Evolutionary conservation across 192 early-diverging fungal species (phyloP).

Genomic region (Coemansia sp.): DNA sequence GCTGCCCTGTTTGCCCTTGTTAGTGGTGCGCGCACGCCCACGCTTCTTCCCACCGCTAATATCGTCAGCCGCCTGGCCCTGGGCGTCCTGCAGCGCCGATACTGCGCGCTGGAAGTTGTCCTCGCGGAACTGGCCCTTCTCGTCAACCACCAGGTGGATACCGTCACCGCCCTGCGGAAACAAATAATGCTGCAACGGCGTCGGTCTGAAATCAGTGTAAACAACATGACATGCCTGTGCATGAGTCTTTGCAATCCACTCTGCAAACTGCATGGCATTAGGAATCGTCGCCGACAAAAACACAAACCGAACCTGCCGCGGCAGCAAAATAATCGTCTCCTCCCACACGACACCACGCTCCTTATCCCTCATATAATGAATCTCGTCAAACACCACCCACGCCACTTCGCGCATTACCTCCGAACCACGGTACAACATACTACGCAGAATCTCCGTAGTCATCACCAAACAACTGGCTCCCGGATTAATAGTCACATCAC

Average conservation of each 20-base stretch:
- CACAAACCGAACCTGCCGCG: slow-evolving; percentile 88
- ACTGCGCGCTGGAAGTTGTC: slow-evolving; percentile 96
- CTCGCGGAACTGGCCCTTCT: slow-evolving; percentile 91
- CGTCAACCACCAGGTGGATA: slow-evolving; percentile 94
- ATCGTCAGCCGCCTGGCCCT: slow-evolving; percentile 63
- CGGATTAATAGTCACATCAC: slow-evolving; percentile 96
- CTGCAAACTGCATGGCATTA: slow-evolving; percentile 98
- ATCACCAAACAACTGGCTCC: slow-evolving; percentile 92
- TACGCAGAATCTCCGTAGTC: slow-evolving; percentile 98
- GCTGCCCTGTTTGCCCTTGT: slow-evolving; percentile 61
- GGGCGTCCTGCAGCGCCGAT: slow-evolving; percentile 64
- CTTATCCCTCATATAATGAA: slow-evolving; percentile 98
- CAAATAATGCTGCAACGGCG: slow-evolving; percentile 95
- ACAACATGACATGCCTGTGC: slow-evolving; percentile 98
- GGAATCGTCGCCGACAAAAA: slow-evolving; percentile 99
- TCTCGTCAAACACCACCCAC: slow-evolving; percentile 98
- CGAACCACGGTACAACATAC: slow-evolving; percentile 95
- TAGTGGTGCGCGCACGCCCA: slow-evolving; percentile 7
- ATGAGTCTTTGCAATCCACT: slow-evolving; percentile 97
- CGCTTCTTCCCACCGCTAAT: slow-evolving; percentile 47
- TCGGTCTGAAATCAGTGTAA: slow-evolving; percentile 96
- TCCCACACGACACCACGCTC: slow-evolving; percentile 99
- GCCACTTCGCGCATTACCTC: slow-evolving; percentile 96
- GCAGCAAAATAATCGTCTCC: slow-evolving; percentile 94
- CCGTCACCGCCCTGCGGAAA: slow-evolving; percentile 91